Base-by-base conservation (phyloP, 2,329 filamentous ascomycete genomes). In the Blumeria graminis region DNA sequence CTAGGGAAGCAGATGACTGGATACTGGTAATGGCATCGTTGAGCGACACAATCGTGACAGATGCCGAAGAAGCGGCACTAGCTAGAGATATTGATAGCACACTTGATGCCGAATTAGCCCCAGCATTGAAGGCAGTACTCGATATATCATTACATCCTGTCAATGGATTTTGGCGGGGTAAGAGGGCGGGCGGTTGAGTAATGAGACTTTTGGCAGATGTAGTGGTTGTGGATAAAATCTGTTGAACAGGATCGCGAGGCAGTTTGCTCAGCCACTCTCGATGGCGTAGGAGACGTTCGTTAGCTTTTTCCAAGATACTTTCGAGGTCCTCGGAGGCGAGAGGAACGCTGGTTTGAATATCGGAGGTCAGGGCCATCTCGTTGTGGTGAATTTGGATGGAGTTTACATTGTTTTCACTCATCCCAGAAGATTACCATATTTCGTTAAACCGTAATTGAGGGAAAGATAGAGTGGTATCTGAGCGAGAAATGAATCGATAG, bases 61-160 rank as follows among this genome's bases (percentile, higher is more conserved):
- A 52, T n/a, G 46, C 52, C 3, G 56, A 54, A 3, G 55, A 58
- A 28, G 57, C 55, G 50, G 55, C 43, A 39, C 56, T 55, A 18
- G 53, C 10, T 9, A 59, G 32, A 4, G 58, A 57, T 16, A 33
- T 38, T 13, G 48, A 18, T 18, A 58, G 41, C 1, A 35, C 39
- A 22, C 28, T 10, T 4, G 55, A 56, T 14, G 57, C 45, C 9
- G 55, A 56, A 33, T 38, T 38, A 11, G 55, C 43, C 8, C 41
- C 45, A 14, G 45, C 55, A n/a, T 50, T 36, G 33, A 56, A 56
- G 54, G 54, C 43, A 14, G 8, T 18, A n/a, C 9, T 28, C 32
- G 55, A 51, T n/a, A 51, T 50, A 22, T 46, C 41, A 10, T 51
- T 46, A 28, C 55, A 48, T 51, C 38, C 55, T 39, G 55, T 10